A percentile compares a stretch with the other conserved stretches of the same genome.
phyloP scores from a whole-genome alignment of 345 rosid genomes.

The Pseudoturritis turrita region DNA sequence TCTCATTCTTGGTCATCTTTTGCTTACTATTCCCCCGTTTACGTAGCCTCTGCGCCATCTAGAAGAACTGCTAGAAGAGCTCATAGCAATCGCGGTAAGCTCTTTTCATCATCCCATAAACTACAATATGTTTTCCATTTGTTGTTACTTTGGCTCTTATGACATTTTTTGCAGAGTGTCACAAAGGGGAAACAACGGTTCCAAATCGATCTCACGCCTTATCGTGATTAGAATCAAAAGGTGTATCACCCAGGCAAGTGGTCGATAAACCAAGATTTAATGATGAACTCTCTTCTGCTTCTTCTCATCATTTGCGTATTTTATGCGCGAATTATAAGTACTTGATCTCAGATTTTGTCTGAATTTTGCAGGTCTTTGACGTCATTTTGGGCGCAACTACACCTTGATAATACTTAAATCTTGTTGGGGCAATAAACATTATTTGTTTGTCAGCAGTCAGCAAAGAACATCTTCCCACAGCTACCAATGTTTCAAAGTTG shows the following conservation, averaged over 20 bases:
- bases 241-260: neutral
- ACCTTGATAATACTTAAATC: neutral
- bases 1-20: neutral
- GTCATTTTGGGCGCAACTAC: neutral
- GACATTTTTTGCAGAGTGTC: slow-evolving; percentile 42
- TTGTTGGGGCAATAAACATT: neutral
- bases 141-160: neutral
- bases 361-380: neutral
- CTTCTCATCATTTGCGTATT: neutral
- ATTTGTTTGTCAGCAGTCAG: neutral
- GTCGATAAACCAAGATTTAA: neutral
- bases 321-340: neutral
- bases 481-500: neutral
- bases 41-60: slow-evolving; percentile 65
- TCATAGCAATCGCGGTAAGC: slow-evolving; percentile 77
- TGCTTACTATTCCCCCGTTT: neutral
- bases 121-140: neutral
- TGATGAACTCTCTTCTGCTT: neutral
- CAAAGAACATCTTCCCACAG: neutral
- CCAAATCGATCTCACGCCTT: slow-evolving; percentile 72
- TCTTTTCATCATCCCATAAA: slow-evolving; percentile 2
- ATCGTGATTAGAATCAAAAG: slow-evolving; percentile 28
- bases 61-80: slow-evolving; percentile 86
- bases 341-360: neutral
- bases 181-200: slow-evolving; percentile 65